Evolutionary conservation across 345 rosid species (phyloP), one percentile per base, ranked within the genome.

Genomic region (Camelina laxa): DNA sequence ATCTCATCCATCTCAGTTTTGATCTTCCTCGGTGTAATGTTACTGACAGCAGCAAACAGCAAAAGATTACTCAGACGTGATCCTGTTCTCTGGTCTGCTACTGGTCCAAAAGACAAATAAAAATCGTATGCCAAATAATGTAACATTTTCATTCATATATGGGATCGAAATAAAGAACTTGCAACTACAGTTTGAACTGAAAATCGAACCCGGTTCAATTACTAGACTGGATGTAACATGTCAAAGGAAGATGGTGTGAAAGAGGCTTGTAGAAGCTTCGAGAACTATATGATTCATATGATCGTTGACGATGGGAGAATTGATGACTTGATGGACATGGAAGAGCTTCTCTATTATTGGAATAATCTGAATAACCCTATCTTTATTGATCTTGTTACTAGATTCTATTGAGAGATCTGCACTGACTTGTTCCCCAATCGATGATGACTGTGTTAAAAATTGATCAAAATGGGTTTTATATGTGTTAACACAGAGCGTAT

Each of bases 371-470:
- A 84, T 55, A 77, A 73, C 50, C 96, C 97, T 1, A 85, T 86
- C 74, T 91, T 88, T 79, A 33, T 83, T 44, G 88, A 83, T 70
- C 75, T 93, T 63, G 97, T 91, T 16, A 80, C 85, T 59, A 79
- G 84, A 72, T 89, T 91, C 87, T 88, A 91, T 60, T 93, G 89
- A 33, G 98, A 93, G 82, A 81, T 89, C 4, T 93, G 97, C 68
- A 85, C 69, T 70, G 89, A 76, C 35, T 53, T 76, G 63, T 76
- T 76, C 30, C 20, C 63, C 75, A 45, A 42, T 57, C 38, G 9
- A 59, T 35, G 1, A 67, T 39, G 47, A 67, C 1, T 4, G 4
- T 21, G 60, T 11, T 19, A 53, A 9, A 39, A 8, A 33, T 33
- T 39, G 11, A 20, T 39, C 3, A 7, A 57, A 57, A 17, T 4